These are phyloP conservation scores for Boletus edulis DNA, from an alignment of 768 basidiomycete genomes.

Conservation along the genomic window DNA sequence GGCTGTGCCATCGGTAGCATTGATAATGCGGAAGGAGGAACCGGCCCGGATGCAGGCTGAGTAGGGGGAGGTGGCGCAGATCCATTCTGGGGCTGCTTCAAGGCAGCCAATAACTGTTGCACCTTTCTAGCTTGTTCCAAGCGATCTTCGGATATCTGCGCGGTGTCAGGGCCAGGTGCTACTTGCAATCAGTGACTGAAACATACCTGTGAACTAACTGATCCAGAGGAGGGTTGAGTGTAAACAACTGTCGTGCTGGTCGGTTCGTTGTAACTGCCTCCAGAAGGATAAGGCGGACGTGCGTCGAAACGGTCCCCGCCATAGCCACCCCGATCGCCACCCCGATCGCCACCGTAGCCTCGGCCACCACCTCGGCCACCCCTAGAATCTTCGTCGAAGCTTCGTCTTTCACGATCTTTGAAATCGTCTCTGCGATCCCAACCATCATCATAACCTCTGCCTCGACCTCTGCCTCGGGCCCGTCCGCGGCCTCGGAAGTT, in stretches of 20 bases:
- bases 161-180: neutral
- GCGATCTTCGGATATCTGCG: slow-evolving; percentile 56
- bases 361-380: slow-evolving; percentile 38
- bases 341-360: slow-evolving; percentile 37
- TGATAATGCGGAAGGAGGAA: slow-evolving; percentile 35
- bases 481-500: slow-evolving; percentile 40
- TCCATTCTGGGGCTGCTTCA: slow-evolving; percentile 64
- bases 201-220: slow-evolving; percentile 31
- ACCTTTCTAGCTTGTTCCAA: slow-evolving; percentile 86
- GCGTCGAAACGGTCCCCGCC: slow-evolving; percentile 45
- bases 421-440: slow-evolving; percentile 46
- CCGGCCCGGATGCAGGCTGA: slow-evolving; percentile 32
- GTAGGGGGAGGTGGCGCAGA: slow-evolving; percentile 13
- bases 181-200: neutral
- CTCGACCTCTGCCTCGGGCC: slow-evolving; percentile 41
- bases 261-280: slow-evolving; percentile 25
- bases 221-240: slow-evolving; percentile 21
- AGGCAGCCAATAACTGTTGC: slow-evolving; percentile 77
- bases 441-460: slow-evolving; percentile 37
- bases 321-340: slow-evolving; percentile 43
- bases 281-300: slow-evolving; percentile 34
- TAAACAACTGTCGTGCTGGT: slow-evolving; percentile 22
- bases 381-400: slow-evolving; percentile 37
- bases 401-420: slow-evolving; percentile 36
- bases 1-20: slow-evolving; percentile 36